Evolutionary conservation across 208 protist genomes (phyloP).

Genomic region (Crithidia sp.): DNA sequence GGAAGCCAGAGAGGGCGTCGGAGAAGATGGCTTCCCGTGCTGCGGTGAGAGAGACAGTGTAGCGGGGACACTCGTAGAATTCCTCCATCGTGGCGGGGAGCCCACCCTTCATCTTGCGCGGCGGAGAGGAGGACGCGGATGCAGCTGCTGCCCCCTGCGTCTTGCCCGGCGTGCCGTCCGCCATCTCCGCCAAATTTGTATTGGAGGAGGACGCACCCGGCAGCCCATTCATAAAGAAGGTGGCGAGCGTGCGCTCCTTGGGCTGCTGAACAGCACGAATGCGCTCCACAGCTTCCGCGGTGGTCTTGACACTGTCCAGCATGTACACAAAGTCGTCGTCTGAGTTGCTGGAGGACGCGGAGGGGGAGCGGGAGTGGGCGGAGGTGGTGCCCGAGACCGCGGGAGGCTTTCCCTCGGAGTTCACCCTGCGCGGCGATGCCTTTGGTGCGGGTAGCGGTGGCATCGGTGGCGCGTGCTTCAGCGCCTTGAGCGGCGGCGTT

Average conservation of each 20-base stretch:
- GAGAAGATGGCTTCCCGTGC: conserved; percentile 48
- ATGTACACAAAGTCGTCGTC: conserved; percentile 47
- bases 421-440: neutral
- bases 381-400: neutral
- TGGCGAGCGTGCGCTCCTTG: neutral
- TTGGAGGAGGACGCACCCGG: neutral
- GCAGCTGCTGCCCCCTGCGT: neutral
- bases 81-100: conserved; percentile 54
- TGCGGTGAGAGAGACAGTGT: conserved; percentile 48
- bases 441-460: neutral
- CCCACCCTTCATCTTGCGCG: conserved; percentile 21
- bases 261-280: conserved; percentile 42
- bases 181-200: conserved; percentile 12
- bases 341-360: conserved; percentile 19
- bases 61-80: conserved; percentile 44
- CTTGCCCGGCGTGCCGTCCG: neutral
- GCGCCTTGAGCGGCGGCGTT: conserved; percentile 7
- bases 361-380: conserved; percentile 12
- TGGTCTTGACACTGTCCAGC: conserved; percentile 36
- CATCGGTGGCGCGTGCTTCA: neutral
- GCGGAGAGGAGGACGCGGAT: no score
- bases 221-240: conserved; percentile 5
- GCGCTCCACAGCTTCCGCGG: conserved; percentile 42
- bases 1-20: conserved; percentile 58
- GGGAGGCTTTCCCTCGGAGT: neutral